Conservation (phyloP, 2,329 filamentous ascomycete species). For the Monilinia fructigena region DNA sequence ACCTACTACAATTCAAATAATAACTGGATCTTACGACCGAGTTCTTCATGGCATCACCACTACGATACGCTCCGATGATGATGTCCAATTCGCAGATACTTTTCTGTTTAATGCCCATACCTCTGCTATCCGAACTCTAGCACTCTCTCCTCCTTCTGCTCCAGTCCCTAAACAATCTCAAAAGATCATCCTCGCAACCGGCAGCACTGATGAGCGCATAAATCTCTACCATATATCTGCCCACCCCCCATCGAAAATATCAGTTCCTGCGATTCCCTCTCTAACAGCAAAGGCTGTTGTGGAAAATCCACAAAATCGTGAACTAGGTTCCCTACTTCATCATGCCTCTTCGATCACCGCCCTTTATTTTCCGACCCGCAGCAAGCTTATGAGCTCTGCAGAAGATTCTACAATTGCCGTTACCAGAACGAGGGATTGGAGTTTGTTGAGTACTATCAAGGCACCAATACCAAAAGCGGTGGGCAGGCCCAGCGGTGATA, state of each 20-base stretch:
- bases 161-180: constrained; percentile 61
- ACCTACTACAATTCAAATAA: constrained; percentile 72
- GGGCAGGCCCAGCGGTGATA: constrained; percentile 85
- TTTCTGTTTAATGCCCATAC: constrained; percentile 95
- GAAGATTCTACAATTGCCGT: constrained; percentile 93
- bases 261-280: constrained; percentile 60
- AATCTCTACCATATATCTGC: constrained; percentile 89
- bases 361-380: constrained; percentile 77
- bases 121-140: constrained; percentile 85
- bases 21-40: constrained; percentile 91
- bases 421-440: constrained; percentile 85
- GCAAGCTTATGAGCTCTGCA: constrained; percentile 81
- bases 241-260: constrained; percentile 58
- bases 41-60: constrained; percentile 87
- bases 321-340: constrained; percentile 82
- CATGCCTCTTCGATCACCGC: constrained; percentile 80
- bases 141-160: constrained; percentile 74
- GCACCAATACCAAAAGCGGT: constrained; percentile 77
- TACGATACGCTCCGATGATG: constrained; percentile 51
- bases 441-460: constrained; percentile 81
- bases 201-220: constrained; percentile 89
- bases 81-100: constrained; percentile 77
- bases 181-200: constrained; percentile 86
- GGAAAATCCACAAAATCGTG: constrained; percentile 83
- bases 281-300: constrained; percentile 71